A percentile compares a stretch with the other conserved stretches of the same genome.
phyloP scores from a whole-genome alignment of 805 yeast genomes.

The Candida piceae region DNA sequence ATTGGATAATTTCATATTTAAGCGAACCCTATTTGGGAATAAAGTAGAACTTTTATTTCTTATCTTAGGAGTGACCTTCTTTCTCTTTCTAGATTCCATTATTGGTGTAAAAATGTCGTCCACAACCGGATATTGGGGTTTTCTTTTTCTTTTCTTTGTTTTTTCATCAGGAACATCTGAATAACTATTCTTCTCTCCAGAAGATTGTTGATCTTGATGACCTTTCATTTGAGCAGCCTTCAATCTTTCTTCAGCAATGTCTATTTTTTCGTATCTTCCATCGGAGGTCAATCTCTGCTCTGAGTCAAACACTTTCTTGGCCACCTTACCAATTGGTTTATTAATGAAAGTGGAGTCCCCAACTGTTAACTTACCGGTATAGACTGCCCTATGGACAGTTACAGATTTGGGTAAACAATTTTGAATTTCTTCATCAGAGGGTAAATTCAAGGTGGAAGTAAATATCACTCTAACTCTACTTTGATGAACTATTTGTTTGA shows the following conservation, averaged over 20 bases:
- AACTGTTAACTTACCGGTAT: neutral
- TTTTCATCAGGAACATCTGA: neutral
- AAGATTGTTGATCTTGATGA: too few species aligned
- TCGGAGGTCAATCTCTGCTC: slow-evolving; percentile 1
- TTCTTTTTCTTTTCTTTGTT: neutral
- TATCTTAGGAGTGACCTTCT: slow-evolving; percentile 17
- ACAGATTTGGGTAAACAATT: slow-evolving; percentile 1
- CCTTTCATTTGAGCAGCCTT: neutral
- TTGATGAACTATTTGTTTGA: slow-evolving; percentile 2
- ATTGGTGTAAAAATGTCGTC: slow-evolving; percentile 25
- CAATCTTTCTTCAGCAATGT: neutral
- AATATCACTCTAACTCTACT: slow-evolving; percentile 5
- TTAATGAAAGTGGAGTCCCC: neutral
- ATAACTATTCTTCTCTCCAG: neutral
- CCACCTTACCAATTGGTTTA: too few species aligned
- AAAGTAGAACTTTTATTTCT: slow-evolving; percentile 5
- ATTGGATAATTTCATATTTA: slow-evolving; percentile 19
- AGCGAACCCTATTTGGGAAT: slow-evolving; percentile 17
- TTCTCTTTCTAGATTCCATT: slow-evolving; percentile 28
- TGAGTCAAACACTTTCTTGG: too few species aligned
- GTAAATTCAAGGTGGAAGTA: slow-evolving; percentile 11
- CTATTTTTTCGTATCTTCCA: slow-evolving; percentile 1
- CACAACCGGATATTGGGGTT: neutral
- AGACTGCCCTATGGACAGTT: neutral
- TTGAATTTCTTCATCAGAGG: slow-evolving; percentile 9